A percentile compares a stretch with the other conserved stretches of the same genome.
phyloP scores from a whole-genome alignment of 116 monocot genomes.

The Phalaenopsis hybrid region DNA sequence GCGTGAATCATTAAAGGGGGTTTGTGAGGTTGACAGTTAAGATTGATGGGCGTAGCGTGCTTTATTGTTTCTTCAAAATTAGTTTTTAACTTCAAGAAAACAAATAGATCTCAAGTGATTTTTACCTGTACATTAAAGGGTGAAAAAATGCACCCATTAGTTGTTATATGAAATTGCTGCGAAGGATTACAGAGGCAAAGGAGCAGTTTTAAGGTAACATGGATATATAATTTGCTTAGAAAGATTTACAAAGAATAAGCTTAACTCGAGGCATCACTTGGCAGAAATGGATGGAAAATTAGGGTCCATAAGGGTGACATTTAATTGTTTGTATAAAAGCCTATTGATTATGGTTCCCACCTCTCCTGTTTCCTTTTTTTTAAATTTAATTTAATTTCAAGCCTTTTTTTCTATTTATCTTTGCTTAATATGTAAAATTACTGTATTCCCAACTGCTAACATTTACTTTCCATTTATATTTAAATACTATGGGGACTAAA shows the following conservation, averaged over 20 bases:
- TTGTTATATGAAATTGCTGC: background rate
- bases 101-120: background rate
- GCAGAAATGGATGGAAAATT: background rate
- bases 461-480: background rate
- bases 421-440: background rate
- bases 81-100: background rate
- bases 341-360: background rate
- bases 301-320: background rate
- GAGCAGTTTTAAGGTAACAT: background rate
- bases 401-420: background rate
- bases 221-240: background rate
- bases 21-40: background rate
- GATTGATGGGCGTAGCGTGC: background rate
- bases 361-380: background rate
- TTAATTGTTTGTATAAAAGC: background rate
- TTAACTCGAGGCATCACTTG: background rate
- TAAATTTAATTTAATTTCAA: background rate
- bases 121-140: background rate
- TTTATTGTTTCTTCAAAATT: background rate
- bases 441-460: background rate
- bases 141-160: background rate
- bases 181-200: background rate
- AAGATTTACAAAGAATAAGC: background rate
- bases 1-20: background rate
- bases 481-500: too few species aligned